Conservation (phyloP, 805 yeast species). For the Zygosaccharomyces lentus region DNA sequence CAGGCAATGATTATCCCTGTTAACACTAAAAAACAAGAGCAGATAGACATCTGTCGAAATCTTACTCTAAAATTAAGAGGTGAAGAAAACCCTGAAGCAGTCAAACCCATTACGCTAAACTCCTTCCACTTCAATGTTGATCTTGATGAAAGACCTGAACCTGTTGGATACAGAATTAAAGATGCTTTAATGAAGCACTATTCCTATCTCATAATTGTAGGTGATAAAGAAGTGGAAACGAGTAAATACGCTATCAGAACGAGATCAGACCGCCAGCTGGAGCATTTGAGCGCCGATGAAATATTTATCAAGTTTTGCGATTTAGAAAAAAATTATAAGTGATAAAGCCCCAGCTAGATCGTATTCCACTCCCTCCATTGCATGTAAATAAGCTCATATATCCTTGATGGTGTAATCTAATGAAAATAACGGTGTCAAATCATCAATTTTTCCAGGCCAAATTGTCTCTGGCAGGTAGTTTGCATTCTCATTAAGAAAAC, state of each 20-base stretch:
- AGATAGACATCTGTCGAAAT: constrained; percentile 46
- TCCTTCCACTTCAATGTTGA: constrained; percentile 68
- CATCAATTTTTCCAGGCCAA: constrained; percentile 43
- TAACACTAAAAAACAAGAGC: constrained; percentile 48
- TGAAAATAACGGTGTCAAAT: constrained; percentile 28
- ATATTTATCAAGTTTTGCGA: constrained; percentile 49
- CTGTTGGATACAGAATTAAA: constrained; percentile 75
- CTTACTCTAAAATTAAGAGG: constrained; percentile 48
- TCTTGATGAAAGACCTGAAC: constrained; percentile 66
- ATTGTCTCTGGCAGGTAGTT: constrained; percentile 54
- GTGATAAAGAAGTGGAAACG: constrained; percentile 70
- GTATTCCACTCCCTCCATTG: not conserved
- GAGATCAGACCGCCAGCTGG: constrained; percentile 45
- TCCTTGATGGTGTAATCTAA: constrained; percentile 24
- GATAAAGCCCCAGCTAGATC: constrained; percentile 3
- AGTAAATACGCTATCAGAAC: constrained; percentile 62
- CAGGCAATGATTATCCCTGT: constrained; percentile 86
- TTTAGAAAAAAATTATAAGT: constrained; percentile 48
- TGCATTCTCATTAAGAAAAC: constrained; percentile 47
- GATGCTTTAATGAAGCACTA: constrained; percentile 74
- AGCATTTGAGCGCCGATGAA: constrained; percentile 45
- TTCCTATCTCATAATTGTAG: constrained; percentile 76
- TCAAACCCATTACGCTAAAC: constrained; percentile 50
- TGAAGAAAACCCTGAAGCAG: constrained; percentile 33
- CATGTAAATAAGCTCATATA: constrained; percentile 12